Evolutionary conservation across 768 basidiomycete genomes (phyloP), one percentile per base, ranked within the genome.

Genomic region (Boletellus ananiceps): DNA sequence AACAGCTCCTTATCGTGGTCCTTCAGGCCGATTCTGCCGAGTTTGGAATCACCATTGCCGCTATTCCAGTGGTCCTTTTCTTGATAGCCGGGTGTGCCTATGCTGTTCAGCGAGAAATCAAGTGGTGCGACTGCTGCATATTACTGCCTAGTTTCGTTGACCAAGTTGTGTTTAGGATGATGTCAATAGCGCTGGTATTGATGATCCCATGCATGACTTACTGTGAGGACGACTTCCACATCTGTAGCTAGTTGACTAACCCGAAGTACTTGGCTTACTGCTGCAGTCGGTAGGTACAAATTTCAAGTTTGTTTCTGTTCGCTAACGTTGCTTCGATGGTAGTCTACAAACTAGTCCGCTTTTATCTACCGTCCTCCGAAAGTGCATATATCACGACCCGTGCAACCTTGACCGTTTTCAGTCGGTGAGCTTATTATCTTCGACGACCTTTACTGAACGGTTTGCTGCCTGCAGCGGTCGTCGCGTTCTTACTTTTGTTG

Each of bases 291-390:
- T 65, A 45, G 57, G 68, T 51, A 33, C 19, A 40, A 2, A 9
- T n/a, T 37, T 34, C 0, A 14, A 21, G 29, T 35, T 21, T 23
- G 5, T 5, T 41, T 18, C 25, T 46, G 18, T 44, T 42, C 23
- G 27, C 40, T 49, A 37, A 51, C 29, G 18, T 36, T 0, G 11
- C n/a, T 51, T 18, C 44, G 13, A 49, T 19, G 23, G 12, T 38
- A 90, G 86, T 92, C 43, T 93, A 85, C 66, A 93, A 93, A 61
- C 76, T 93, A n/a, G 80, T 84, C 51, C 82, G 90, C 18, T 88
- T 92, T 71, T 93, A 87, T 62, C 69, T 80, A 21, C 86, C 88
- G 4, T 52, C 59, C 4, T 81, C 85, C 7, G 55, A 66, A 40
- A 56, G 35, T 1, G 71, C 76, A 54, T 93, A 93, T 59, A 58